Evolutionary conservation across 73 alveolate genomes (phyloP).

Genomic region (Paramecium biaurelia): DNA sequence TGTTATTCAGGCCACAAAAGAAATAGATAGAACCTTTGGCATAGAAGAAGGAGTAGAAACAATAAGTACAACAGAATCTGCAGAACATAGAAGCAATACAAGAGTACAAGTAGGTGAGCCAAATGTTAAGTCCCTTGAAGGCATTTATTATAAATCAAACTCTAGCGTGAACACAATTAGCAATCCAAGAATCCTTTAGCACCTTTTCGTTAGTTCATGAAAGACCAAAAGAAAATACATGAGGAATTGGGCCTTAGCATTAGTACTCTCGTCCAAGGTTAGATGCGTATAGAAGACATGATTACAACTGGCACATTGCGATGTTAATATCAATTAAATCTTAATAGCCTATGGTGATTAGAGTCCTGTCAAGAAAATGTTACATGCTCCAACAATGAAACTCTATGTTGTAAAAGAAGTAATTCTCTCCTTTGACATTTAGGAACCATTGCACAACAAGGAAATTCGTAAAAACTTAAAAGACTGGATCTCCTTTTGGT

Average conservation of each 20-base stretch:
- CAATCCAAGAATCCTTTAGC: conserved; percentile 44
- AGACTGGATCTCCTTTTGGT: conserved; percentile 77
- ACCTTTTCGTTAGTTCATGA: conserved; percentile 42
- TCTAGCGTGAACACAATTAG: conserved; percentile 33
- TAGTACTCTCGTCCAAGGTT: conserved; percentile 40
- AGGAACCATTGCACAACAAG: conserved; percentile 68
- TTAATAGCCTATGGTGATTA: conserved; percentile 41
- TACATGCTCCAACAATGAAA: conserved; percentile 81
- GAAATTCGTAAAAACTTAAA: conserved; percentile 71
- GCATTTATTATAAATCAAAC: background rate
- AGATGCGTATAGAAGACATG: conserved; percentile 43
- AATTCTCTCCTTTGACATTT: background rate
- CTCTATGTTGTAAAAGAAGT: conserved; percentile 76
- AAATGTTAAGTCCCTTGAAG: conserved; percentile 40
- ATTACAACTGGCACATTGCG: conserved; percentile 46
- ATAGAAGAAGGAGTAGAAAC: conserved; percentile 29
- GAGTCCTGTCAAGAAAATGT: conserved; percentile 79
- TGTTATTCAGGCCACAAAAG: background rate
- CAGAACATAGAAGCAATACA: conserved; percentile 47
- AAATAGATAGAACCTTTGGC: conserved; percentile 27
- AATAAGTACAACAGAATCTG: background rate
- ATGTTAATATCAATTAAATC: background rate
- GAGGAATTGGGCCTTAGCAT: conserved; percentile 31
- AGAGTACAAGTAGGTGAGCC: conserved; percentile 43
- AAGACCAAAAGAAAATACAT: conserved; percentile 7